A percentile compares a stretch with the other conserved stretches of the same genome.
Conservation (phyloP, 2,329 filamentous ascomycete genomes). For the Colletotrichum euphorbiae region DNA sequence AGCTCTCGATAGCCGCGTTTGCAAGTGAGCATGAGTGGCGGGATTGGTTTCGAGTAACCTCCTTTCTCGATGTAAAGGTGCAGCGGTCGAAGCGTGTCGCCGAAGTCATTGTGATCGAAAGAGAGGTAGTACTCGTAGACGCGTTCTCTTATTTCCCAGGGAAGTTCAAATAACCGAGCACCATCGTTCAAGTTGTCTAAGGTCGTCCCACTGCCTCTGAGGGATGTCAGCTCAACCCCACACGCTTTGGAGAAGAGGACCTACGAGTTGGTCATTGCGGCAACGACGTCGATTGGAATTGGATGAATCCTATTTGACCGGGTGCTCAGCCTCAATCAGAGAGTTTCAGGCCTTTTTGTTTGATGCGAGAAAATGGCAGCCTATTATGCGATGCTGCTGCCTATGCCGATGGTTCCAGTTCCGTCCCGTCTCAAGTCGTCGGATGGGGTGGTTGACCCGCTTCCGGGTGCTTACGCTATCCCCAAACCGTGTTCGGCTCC, state of each 20-base stretch:
- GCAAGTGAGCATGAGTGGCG: slow-evolving; percentile 45
- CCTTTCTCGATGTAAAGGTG: slow-evolving; percentile 35
- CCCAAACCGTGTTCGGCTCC: slow-evolving; percentile 6
- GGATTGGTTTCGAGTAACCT: slow-evolving; percentile 26
- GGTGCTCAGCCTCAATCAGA: neutral
- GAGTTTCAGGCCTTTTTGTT: neutral
- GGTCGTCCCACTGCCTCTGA: neutral
- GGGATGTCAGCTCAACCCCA: neutral
- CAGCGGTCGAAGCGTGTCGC: slow-evolving; percentile 32
- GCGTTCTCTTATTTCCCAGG: slow-evolving; percentile 31
- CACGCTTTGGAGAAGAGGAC: neutral
- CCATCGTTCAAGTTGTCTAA: neutral
- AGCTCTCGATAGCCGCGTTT: slow-evolving; percentile 48
- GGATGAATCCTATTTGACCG: neutral
- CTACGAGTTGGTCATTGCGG: neutral
- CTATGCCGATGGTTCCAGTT: slow-evolving; percentile 17
- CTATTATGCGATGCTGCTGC: slow-evolving; percentile 18
- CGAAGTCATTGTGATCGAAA: slow-evolving; percentile 28
- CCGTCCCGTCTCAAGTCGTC: slow-evolving; percentile 14
- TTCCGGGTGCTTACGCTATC: slow-evolving; percentile 10
- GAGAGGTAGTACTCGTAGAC: slow-evolving; percentile 35
- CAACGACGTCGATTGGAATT: neutral
- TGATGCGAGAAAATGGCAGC: slow-evolving; percentile 25
- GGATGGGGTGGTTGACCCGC: slow-evolving; percentile 25
- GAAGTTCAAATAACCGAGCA: slow-evolving; percentile 10